Conservation (phyloP, 768 basidiomycete genomes). For the Boletus tomentosulus region DNA sequence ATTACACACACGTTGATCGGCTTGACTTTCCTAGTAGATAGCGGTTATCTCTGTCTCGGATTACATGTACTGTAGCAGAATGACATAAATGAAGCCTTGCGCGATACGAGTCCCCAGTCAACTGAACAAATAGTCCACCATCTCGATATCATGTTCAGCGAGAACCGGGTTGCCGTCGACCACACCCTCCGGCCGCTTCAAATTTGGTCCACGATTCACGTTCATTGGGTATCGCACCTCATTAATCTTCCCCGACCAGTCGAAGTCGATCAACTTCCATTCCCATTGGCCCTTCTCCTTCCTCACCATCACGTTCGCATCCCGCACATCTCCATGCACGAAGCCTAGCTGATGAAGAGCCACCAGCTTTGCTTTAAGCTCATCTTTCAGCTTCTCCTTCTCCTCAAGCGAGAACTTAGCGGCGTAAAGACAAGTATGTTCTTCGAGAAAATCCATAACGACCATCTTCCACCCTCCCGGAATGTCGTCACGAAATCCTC, state of each 20-base stretch:
- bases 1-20: no score
- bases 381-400: background rate
- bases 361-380: background rate
- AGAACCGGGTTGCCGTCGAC: background rate
- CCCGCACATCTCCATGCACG: background rate
- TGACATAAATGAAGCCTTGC: no score
- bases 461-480: constrained; percentile 33
- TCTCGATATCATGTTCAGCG: background rate
- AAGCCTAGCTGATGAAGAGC: background rate
- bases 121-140: background rate
- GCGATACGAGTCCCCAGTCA: no score
- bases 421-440: background rate
- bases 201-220: background rate
- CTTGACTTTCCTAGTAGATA: no score
- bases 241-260: constrained; percentile 25
- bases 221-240: constrained; percentile 21
- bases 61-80: no score
- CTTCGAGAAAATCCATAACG: constrained; percentile 31
- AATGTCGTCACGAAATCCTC: constrained; percentile 18
- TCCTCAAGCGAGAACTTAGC: background rate
- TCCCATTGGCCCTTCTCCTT: no score
- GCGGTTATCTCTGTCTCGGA: no score
- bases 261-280: constrained; percentile 21
- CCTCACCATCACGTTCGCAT: background rate
- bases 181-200: background rate